Base-by-base conservation (phyloP, 108 stramenopile genomes). In the Nitzschia palea region DNA sequence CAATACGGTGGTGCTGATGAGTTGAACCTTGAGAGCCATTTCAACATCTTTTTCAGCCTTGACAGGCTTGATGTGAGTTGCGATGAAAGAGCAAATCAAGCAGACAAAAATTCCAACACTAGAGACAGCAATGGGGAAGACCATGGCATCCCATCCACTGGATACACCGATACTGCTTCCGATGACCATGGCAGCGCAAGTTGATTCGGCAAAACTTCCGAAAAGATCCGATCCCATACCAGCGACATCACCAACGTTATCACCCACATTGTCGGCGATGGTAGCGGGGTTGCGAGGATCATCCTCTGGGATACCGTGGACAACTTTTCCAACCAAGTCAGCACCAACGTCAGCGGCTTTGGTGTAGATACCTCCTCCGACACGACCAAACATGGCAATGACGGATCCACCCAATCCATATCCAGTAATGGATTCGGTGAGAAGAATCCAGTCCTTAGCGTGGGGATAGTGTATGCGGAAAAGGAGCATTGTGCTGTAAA, bases 281-380 rank as follows among this genome's bases (percentile, higher is more conserved):
- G 96, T 96, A 34, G 98, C 98, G 18, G 98, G 98, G 86, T 99
- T 99, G 52, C 97, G 89, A 27, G 98, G 98, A 91, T 99, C 98
- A 63, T 99, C 98, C 83, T 99, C 98, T 36, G 97, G 97, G 55
- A 99, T 97, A 48, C 95, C 97, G 71, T 96, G 93, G 34, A 97
- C 96, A 58, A 99, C 98, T 87, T 99, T 99, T 72, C 98, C 98
- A 30, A 99, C 98, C 34, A 99, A 86, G 82, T 99, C 98, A 32
- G 98, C 98, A 23, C 98, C 98, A 6, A 99, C 98, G 82, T 99
- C 98, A 48, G 98, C 98, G 45, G 98, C 98, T 91, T 98, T 98
- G 80, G 98, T 99, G 72, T 97, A 99, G 80, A 99, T 98, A 65
- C 98, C 98, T 34, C 98, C 98, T 23, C 97, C 98, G 37, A 99